Evolutionary conservation across 2,329 filamentous ascomycete species (phyloP), one percentile per base, ranked within the genome.

Genomic region (Knoxdaviesia capensis): DNA sequence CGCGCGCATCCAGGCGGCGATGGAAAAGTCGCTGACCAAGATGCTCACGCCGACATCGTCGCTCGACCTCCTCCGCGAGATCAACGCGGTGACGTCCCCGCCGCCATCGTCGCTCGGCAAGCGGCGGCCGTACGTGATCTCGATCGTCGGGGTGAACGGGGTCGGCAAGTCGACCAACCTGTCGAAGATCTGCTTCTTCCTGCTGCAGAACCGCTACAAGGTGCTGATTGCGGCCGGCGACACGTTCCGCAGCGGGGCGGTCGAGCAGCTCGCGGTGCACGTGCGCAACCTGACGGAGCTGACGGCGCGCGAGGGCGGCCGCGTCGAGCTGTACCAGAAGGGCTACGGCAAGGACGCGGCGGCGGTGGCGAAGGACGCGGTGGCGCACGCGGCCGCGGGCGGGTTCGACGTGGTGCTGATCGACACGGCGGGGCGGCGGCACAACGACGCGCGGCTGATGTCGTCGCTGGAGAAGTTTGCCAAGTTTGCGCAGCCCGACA

Each of bases 321-420:
- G 75, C 43, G 84, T 98, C 40, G 87, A 93, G 56, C 68, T 98
- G 40, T 98, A 93, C 60, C 85, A 98, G 56, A 90, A 92, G 62
- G 90, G 90, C 34, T 98, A 98, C 56, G 90, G 90, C 52, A 96
- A 94, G 55, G 92, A 98, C 55, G 90, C 92, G 0, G 92, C 92
- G 7, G 81, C 86, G 35, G 88, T 98, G 38, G 90, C 90, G 37
- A 86, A 88, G 56, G 90, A 96, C 52, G 88, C 90, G 1, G 87
- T 98, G n/a, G 58, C 68, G 3, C 80, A 81, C 53, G 90, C 84
- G 3, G 68, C 75, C 0, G 71, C 77, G 42, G 70, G 84, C 50
- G 71, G 71, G 36, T 96, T 80, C 54, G 87, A 96, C 53, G 90
- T 98, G 7, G 90, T 98, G 1, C 71, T 98, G 44, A 94, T 98